These are phyloP conservation scores for Kodamaea sagamina DNA, from an alignment of 805 yeast genomes.

Conservation along the genomic window DNA sequence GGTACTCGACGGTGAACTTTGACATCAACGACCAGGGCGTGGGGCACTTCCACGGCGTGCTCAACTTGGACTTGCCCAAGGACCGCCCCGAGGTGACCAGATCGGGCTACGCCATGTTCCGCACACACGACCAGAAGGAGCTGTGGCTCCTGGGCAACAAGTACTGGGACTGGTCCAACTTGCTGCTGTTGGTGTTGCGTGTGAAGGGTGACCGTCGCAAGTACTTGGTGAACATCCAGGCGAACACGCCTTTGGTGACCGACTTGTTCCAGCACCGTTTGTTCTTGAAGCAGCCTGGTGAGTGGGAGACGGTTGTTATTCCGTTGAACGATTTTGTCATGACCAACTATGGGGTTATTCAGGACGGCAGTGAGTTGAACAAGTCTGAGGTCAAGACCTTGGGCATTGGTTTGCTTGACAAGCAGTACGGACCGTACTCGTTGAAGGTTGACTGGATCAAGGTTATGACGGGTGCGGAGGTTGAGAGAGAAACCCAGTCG, in stretches of 20 bases:
- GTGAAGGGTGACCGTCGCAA: conserved; percentile 75
- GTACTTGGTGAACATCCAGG: conserved; percentile 78
- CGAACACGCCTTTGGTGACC: conserved; percentile 73
- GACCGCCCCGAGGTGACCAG: conserved; percentile 63
- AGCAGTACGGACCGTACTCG: conserved; percentile 73
- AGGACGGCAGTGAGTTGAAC: conserved; percentile 56
- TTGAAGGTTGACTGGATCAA: conserved; percentile 73
- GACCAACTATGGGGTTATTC: conserved; percentile 75
- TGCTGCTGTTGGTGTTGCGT: conserved; percentile 61
- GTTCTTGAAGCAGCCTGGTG: conserved; percentile 67
- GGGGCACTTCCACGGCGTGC: conserved; percentile 55
- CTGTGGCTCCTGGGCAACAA: conserved; percentile 50
- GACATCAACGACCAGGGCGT: conserved; percentile 37
- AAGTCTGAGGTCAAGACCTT: conserved; percentile 65
- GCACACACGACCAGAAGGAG: conserved; percentile 65
- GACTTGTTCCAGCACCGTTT: conserved; percentile 83
- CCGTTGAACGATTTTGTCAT: conserved; percentile 78
- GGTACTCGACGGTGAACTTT: conserved; percentile 66
- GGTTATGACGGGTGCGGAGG: conserved; percentile 60
- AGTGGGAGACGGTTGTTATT: conserved; percentile 82
- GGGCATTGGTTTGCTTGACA: conserved; percentile 78
- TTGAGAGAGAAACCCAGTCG: conserved; percentile 40
- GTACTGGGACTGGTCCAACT: conserved; percentile 71
- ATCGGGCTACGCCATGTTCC: conserved; percentile 82
- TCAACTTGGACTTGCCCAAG: conserved; percentile 66